Evolutionary conservation across 441 rosid genomes (phyloP).

Genomic region (Arabidopsis lyrata): DNA sequence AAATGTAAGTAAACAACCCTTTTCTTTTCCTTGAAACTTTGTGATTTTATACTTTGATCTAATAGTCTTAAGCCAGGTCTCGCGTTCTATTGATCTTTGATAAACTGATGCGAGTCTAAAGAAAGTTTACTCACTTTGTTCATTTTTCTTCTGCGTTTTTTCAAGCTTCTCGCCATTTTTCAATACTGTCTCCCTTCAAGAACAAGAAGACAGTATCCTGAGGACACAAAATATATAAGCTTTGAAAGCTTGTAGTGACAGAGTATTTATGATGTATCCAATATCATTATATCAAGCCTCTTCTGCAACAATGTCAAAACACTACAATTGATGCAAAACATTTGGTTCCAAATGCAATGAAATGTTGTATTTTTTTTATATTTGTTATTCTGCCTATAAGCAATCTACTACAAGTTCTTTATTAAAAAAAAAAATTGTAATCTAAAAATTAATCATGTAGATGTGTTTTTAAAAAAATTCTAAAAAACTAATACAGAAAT

Average conservation of each 20-base stretch:
- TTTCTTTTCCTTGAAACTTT: background rate
- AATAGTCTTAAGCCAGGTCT: background rate
- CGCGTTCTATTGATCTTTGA: background rate
- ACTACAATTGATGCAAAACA: conserved; percentile 31
- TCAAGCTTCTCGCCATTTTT: conserved; percentile 89
- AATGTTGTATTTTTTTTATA: background rate
- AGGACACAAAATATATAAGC: conserved; percentile 13
- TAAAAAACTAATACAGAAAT: too few species aligned
- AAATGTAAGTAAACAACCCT: conserved; percentile 61
- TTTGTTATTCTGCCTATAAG: too few species aligned
- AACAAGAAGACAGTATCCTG: conserved; percentile 71
- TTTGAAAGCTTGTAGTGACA: conserved; percentile 32
- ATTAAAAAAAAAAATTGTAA: background rate
- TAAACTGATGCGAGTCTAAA: background rate
- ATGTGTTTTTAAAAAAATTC: too few species aligned
- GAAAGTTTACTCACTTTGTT: background rate
- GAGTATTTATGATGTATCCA: conserved; percentile 20
- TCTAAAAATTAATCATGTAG: background rate
- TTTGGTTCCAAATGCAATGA: conserved; percentile 30
- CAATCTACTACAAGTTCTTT: too few species aligned
- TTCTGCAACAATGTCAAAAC: conserved; percentile 19
- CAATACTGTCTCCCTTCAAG: conserved; percentile 85
- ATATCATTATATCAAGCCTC: conserved; percentile 27
- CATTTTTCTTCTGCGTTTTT: conserved; percentile 1
- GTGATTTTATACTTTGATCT: conserved; percentile 5